These are phyloP conservation scores for Vigna radiata DNA, from an alignment of 306 rosid species.

Conservation along the genomic window DNA sequence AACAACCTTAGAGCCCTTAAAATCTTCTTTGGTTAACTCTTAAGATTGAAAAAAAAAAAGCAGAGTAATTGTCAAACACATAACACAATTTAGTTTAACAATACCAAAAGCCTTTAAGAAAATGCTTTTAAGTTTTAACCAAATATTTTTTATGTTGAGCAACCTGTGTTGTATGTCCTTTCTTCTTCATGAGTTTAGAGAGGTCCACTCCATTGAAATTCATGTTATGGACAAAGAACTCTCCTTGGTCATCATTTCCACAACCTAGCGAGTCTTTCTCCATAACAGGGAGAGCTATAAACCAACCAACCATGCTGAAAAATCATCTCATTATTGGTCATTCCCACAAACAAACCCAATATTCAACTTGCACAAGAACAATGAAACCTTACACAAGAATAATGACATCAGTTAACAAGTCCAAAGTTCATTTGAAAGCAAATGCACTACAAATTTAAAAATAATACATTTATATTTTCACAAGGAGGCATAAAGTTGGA, in stretches of 20 bases:
- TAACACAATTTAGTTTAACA: neutral
- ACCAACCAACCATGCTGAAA: too few relatives aligned
- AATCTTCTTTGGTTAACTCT: constrained; percentile 75
- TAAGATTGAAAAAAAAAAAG: constrained; percentile 56
- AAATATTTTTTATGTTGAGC: neutral
- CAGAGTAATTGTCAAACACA: constrained; percentile 18
- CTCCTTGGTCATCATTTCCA: constrained; percentile 79
- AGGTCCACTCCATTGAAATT: constrained; percentile 66
- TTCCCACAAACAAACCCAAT: too few relatives aligned
- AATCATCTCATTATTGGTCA: too few relatives aligned
- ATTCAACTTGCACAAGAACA: too few relatives aligned
- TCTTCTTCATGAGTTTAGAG: constrained; percentile 71
- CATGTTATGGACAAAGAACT: constrained; percentile 69
- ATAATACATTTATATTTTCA: too few relatives aligned
- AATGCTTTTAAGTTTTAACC: neutral
- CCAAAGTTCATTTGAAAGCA: too few relatives aligned
- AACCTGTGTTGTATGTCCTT: constrained; percentile 85
- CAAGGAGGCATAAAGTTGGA: too few relatives aligned
- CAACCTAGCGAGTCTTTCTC: neutral
- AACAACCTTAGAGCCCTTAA: constrained; percentile 80
- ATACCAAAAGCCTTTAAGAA: neutral
- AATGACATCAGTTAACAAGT: too few relatives aligned
- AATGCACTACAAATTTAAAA: too few relatives aligned
- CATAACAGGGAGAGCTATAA: too few relatives aligned
- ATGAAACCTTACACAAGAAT: too few relatives aligned